Evolutionary conservation across 2,329 filamentous ascomycete genomes (phyloP).

Genomic region (Phaeoacremonium minimum): DNA sequence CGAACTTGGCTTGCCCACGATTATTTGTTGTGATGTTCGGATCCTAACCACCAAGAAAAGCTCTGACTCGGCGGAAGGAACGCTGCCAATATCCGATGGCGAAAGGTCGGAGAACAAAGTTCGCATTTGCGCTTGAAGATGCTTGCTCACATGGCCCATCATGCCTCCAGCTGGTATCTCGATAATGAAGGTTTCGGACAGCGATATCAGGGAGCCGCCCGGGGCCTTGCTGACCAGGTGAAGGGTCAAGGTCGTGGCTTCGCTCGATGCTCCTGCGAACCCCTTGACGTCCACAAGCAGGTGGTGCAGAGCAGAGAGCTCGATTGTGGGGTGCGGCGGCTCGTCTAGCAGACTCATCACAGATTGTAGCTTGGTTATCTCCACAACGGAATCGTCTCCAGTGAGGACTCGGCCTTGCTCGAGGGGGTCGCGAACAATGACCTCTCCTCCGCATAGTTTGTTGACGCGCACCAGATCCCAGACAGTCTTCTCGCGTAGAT

Average conservation of each 20-base stretch:
- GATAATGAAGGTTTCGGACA: conserved; percentile 82
- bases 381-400: conserved; percentile 87
- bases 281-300: conserved; percentile 79
- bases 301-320: conserved; percentile 72
- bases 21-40: conserved; percentile 52
- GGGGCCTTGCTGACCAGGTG: conserved; percentile 71
- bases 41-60: conserved; percentile 83
- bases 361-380: conserved; percentile 86
- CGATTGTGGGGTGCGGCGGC: conserved; percentile 64
- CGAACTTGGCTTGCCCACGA: conserved; percentile 41
- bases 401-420: conserved; percentile 83
- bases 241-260: conserved; percentile 70
- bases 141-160: conserved; percentile 59
- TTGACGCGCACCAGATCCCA: conserved; percentile 95
- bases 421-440: conserved; percentile 87
- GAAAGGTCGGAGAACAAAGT: conserved; percentile 87
- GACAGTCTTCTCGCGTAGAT: conserved; percentile 80
- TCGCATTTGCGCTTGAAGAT: conserved; percentile 66
- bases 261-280: conserved; percentile 72
- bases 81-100: conserved; percentile 65
- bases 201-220: conserved; percentile 56
- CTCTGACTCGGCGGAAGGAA: conserved; percentile 60
- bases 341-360: conserved; percentile 92
- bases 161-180: conserved; percentile 72
- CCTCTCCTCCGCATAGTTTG: conserved; percentile 87